Evolutionary conservation across 768 basidiomycete species (phyloP).

Genomic region (Termitomyces sp.): DNA sequence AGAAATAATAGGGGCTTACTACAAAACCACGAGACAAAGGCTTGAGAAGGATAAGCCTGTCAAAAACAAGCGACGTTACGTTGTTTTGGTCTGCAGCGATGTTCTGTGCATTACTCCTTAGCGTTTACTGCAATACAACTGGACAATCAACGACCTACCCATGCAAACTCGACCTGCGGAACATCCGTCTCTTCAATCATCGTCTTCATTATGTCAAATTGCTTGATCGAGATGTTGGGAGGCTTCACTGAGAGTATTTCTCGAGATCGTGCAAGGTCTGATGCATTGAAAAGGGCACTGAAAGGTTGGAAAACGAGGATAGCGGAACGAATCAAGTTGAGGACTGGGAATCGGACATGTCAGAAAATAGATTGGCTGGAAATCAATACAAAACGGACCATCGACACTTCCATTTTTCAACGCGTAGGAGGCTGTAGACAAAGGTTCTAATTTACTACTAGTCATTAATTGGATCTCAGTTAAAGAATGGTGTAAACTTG

Average conservation of each 20-base stretch:
- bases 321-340: constrained; percentile 6
- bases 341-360: neutral
- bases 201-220: constrained; percentile 7
- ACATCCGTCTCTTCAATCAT: constrained; percentile 5
- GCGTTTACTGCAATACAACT: neutral
- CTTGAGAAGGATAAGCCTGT: constrained; percentile 9
- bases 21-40: constrained; percentile 14
- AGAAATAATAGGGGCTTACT: neutral
- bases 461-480: neutral
- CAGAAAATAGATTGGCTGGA: neutral
- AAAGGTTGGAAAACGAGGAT: constrained; percentile 11
- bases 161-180: constrained; percentile 13
- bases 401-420: constrained; percentile 11
- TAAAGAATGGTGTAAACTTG: neutral
- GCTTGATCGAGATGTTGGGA: neutral
- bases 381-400: neutral
- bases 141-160: neutral
- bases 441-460: neutral
- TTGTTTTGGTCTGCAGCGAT: constrained; percentile 7
- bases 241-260: constrained; percentile 2
- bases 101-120: neutral
- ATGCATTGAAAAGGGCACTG: neutral
- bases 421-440: constrained; percentile 7
- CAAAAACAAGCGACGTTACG: constrained; percentile 6
- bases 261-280: constrained; percentile 6